Conservation (phyloP, 176 grass and related monocot genomes). For the Puya raimondii region DNA sequence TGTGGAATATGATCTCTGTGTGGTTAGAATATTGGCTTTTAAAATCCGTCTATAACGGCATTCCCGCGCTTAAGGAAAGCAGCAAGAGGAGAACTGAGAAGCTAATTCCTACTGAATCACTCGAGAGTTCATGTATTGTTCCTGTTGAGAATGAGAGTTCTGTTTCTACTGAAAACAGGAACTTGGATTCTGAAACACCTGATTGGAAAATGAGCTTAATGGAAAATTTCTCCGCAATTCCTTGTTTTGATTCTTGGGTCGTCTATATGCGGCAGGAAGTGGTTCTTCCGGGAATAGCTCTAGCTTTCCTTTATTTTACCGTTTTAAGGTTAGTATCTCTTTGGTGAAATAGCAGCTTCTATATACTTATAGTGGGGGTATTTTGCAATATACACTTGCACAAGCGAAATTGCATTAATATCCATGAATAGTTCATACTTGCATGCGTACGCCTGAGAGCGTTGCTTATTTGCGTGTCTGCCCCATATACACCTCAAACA, state of each 20-base stretch:
- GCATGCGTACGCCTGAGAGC: no score
- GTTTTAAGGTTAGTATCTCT: constrained; percentile 46
- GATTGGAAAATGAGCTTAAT: constrained; percentile 29
- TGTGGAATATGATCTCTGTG: constrained; percentile 59
- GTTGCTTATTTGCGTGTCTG: no score
- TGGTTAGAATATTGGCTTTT: constrained; percentile 76
- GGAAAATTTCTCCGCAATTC: constrained; percentile 40
- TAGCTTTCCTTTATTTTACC: constrained; percentile 75
- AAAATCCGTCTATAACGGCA: constrained; percentile 57
- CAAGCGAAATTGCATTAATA: no score
- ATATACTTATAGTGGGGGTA: neutral
- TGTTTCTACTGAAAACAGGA: constrained; percentile 1
- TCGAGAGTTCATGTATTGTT: constrained; percentile 11
- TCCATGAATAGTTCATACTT: no score
- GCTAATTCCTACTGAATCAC: constrained; percentile 4
- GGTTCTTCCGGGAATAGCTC: constrained; percentile 64
- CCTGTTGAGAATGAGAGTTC: constrained; percentile 14
- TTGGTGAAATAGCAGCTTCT: neutral
- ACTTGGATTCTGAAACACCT: neutral
- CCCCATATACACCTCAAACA: no score
- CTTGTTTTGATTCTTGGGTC: constrained; percentile 64
- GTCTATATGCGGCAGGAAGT: constrained; percentile 69
- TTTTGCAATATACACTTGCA: no score
- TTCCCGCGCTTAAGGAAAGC: constrained; percentile 45
- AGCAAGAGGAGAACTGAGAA: constrained; percentile 22